Base-by-base conservation (phyloP, 1,284 basidiomycete genomes). In the Cryptococcus sp. region DNA sequence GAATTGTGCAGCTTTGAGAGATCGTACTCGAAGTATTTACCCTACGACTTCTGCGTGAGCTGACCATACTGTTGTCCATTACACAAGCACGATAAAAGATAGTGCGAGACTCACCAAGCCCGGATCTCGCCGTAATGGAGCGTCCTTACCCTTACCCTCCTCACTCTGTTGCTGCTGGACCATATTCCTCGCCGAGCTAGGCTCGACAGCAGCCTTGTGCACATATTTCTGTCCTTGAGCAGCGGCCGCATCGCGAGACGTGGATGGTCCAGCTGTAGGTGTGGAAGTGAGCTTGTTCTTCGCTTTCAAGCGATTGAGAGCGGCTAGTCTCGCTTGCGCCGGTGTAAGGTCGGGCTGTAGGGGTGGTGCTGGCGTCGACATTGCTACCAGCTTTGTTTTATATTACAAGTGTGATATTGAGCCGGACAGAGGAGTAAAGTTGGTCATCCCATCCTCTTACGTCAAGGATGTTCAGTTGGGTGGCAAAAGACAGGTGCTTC, bases 1-100 rank as follows among this genome's bases (percentile, higher is more conserved):
- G 91, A 89, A 73, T 97, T 95, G 67, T 90, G 88, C 88, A 95
- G 69, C 63, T 95, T 97, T 19, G 89, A 90, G n/a, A 97, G 78
- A 76, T 96, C 93, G 85, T 96, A 97, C 65, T 96, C 93, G 66
- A 93, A 92, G 78, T 95, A 95, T 54, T 87, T 91, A 27, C 80
- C 79, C 72, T 76, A n/a, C 42, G 2, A 39, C 38, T 51, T 43
- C 39, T 25, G 16, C 42, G 16, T n/a, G 16, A 45, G n/a, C n/a
- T 25, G n/a, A 15, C 42, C 42, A 45, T 5, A 8, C 22, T 2
- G 6, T 42, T 16, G 16, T 42, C 41, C 41, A 7, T 3, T 25
- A 25, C 25, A 25, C 25, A 6, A 25, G 3, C 25, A 25, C 25
- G 25, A 3, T 25, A 6, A 3, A 25, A 38, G 22, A 40, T 2